Conservation (phyloP, 129 eudicot species). For the Solidago caesia region DNA sequence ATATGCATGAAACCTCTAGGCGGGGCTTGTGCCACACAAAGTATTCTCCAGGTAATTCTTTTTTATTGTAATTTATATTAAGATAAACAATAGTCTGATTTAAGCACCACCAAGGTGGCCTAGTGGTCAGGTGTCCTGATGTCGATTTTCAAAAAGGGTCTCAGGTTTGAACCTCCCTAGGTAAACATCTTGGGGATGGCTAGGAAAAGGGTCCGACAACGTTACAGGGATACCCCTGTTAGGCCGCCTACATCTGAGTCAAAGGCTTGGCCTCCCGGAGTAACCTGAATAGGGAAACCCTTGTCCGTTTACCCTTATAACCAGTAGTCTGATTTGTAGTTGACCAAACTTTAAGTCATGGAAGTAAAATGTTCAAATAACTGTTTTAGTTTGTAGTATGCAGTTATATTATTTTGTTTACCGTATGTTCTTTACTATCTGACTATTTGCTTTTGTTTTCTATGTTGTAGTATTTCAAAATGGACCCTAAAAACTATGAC, state of each 20-base stretch:
- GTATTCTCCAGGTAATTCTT: constrained; percentile 77
- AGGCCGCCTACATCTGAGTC: too few species aligned
- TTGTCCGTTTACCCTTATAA: background rate
- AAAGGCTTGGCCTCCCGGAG: too few species aligned
- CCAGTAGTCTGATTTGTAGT: background rate
- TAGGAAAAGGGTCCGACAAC: too few species aligned
- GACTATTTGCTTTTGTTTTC: background rate
- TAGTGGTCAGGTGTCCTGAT: too few species aligned
- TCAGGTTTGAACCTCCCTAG: too few species aligned
- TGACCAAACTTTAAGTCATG: background rate
- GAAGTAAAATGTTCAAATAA: background rate
- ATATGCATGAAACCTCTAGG: constrained; percentile 97
- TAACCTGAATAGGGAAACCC: too few species aligned
- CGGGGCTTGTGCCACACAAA: constrained; percentile 94
- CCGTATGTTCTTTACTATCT: constrained; percentile 1
- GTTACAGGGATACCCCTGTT: too few species aligned
- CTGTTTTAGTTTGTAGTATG: background rate
- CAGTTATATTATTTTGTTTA: constrained; percentile 1
- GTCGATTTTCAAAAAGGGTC: too few species aligned
- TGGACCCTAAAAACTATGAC: constrained; percentile 78
- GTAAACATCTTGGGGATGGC: too few species aligned
- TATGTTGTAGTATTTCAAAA: constrained; percentile 74
- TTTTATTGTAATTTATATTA: background rate
- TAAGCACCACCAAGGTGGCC: background rate
- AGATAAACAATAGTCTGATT: background rate